Evolutionary conservation across 108 stramenopile species (phyloP), one percentile per base, ranked within the genome.

Genomic region (Bacterosira constricta): DNA sequence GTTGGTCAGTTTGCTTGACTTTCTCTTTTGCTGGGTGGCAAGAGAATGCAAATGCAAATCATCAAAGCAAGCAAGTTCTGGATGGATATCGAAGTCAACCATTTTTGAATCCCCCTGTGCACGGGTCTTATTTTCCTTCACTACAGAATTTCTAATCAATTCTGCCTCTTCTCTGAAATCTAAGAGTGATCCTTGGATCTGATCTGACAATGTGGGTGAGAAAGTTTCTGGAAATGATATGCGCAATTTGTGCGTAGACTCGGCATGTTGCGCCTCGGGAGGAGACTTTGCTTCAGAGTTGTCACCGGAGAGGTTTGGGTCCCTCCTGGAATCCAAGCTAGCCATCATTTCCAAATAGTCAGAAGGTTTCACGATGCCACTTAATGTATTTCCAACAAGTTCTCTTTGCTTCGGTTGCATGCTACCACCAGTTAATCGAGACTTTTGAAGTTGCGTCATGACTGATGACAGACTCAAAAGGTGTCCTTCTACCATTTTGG

Each of bases 361-460:
- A 50, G 36, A 13, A 23, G 50, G 27, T 18, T 52, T 34, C 29
- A 46, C 13, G 8, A 66, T 10, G 20, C 47, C 58, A 66, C 37
- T 34, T 15, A 75, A 21, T 34, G 74, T 75, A 32, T 75, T 66
- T 47, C 32, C 50, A 44, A 75, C 74, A 3, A 66, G 49, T 6
- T 67, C 74, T 35, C 58, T 66, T 17, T 75, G 74, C 50, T 58
- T 75, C 8, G 74, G 74, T 53, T 66, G 54, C 63, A 75, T 61
- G 35, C 53, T 59, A 5, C 31, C 45, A 47, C 57, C 69, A 27
- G 57, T 53, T 34, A 23, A 42, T 42, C 67, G 41, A 69, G 45
- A 55, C 45, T 23, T 59, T 32, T 49, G 57, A 18, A 75, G 58
- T 18, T 66, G 41, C 10, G 65, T 20, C 31, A 27, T 12, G 21